phyloP scores from a whole-genome alignment of 164 flowering plant species.

The Dillenia turbinata region DNA sequence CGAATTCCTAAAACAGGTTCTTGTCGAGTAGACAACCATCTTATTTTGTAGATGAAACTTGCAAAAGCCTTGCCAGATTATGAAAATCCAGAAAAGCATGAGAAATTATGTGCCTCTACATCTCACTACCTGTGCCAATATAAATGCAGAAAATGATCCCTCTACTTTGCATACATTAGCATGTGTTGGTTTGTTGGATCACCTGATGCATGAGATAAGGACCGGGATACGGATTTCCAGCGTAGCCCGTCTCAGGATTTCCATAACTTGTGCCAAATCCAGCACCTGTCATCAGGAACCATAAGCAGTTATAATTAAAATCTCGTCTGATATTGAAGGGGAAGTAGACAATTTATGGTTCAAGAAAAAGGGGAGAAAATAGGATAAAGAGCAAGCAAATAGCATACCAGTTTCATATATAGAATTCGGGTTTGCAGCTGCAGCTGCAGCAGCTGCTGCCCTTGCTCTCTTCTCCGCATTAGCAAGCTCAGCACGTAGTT shows the following conservation, averaged over 20 bases:
- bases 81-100: no score
- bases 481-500: conserved; percentile 53
- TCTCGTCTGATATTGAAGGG: not conserved
- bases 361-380: not conserved
- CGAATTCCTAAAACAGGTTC: no score
- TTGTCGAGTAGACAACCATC: no score
- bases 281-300: conserved; percentile 25
- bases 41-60: no score
- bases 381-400: not conserved
- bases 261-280: conserved; percentile 39
- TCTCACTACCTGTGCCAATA: no score
- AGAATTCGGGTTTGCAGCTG: conserved; percentile 50
- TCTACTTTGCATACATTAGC: no score
- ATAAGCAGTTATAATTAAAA: not conserved
- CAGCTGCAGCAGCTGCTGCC: conserved; percentile 44
- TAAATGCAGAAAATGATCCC: no score
- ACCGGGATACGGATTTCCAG: conserved; percentile 29
- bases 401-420: not conserved
- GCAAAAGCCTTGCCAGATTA: no score
- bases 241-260: conserved; percentile 35
- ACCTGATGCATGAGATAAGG: conserved; percentile 50
- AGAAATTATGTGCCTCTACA: no score
- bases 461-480: conserved; percentile 64
- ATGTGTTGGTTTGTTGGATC: not conserved
- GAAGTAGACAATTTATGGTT: not conserved